Base-by-base conservation (phyloP, 2,329 filamentous ascomycete species). In the Cladosporium austrohemisphaericum region DNA sequence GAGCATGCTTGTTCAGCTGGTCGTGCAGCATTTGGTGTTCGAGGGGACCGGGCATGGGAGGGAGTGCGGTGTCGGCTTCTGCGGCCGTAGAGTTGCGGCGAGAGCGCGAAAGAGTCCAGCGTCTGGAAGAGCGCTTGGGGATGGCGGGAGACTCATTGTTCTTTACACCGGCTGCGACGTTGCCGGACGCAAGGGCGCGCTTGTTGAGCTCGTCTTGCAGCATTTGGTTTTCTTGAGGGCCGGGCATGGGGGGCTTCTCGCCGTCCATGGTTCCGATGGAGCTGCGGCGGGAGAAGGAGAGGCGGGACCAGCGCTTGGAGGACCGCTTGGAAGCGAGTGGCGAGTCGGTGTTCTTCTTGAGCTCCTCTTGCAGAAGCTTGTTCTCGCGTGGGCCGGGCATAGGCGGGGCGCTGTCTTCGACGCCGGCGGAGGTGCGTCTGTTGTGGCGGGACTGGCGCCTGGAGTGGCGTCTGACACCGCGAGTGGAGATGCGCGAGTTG, bases 201-300 rank as follows among this genome's bases (percentile, higher is more conserved):
- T 47, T 47, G 44, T 47, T 47, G 33, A 47, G 44, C 18, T 47
- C 44, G 7, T 47, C 44, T 38, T 47, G 44, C 4, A 47, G 44
- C n/a, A 47, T 20, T 29, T 47, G 44, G 33, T 37, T 47, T 19
- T 47, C 44, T 14, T 47, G 16, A 5, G 44, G 44, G 16, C 44
- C 44, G 8, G 44, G 44, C 44, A 47, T 47, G 19, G 44, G 32
- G n/a, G 44, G 44, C 9, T 33, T 22, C 2, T 47, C 44, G 32
- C 22, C 23, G 33, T 47, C 33, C 38, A 41, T 41, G 4, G 38
- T 41, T 33, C 44, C 44, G 4, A 47, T 18, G 2, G 44, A 47
- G 44, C 33, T 47, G 44, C 44, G 44, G 3, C 44, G 18, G 18
- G 44, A 47, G 44, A 47, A 47, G 1, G 44, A 47, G 5, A 47